phyloP scores from a whole-genome alignment of 1,284 basidiomycete genomes.

The Marasmius tenuissimus region DNA sequence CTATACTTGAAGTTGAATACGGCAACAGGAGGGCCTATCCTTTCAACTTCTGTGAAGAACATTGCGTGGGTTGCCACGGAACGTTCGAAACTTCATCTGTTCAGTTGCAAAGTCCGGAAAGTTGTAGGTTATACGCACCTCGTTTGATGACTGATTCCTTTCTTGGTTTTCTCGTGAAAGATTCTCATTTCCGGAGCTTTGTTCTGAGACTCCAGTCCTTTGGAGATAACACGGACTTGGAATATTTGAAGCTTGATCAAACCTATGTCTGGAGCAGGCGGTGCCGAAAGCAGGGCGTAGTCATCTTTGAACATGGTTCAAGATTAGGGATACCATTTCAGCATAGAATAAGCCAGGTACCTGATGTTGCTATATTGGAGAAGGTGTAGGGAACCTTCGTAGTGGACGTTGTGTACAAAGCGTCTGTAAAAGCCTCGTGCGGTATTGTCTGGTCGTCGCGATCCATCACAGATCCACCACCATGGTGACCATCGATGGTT shows the following conservation, averaged over 20 bases:
- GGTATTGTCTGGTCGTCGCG: background rate
- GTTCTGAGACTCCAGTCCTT: too few species aligned
- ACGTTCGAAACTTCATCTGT: background rate
- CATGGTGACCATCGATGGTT: background rate
- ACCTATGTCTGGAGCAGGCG: background rate
- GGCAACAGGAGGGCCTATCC: background rate
- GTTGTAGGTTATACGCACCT: background rate
- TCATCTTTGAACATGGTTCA: background rate
- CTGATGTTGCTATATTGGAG: background rate
- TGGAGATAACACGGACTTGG: background rate
- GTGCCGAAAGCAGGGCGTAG: background rate
- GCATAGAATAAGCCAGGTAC: background rate
- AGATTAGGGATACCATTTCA: background rate
- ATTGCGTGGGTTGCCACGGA: background rate
- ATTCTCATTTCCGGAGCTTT: background rate
- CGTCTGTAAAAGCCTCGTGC: background rate
- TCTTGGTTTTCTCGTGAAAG: background rate
- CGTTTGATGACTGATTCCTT: background rate
- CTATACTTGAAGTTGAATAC: background rate
- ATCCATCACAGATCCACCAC: background rate
- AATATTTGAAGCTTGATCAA: background rate
- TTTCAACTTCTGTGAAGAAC: too few species aligned
- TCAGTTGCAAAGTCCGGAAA: background rate
- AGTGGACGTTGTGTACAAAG: background rate
- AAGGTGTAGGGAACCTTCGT: background rate